Evolutionary conservation across 2,329 filamentous ascomycete genomes (phyloP).

Genomic region (Allantophomopsis lycopodina): DNA sequence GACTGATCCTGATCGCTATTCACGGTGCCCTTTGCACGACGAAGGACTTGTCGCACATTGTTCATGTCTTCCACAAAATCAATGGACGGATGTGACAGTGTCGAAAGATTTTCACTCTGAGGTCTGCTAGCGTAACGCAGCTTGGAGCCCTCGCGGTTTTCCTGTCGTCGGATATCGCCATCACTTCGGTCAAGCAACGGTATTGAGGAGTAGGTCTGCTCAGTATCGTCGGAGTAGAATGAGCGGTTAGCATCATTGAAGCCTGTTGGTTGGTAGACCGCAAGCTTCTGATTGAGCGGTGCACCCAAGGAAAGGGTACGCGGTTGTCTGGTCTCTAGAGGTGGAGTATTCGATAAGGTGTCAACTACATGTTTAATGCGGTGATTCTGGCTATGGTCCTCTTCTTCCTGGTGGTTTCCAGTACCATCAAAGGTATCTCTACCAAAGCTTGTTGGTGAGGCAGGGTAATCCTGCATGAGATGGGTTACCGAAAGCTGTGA

Average conservation of each 20-base stretch:
- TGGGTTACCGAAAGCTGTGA: slow-evolving; percentile 11
- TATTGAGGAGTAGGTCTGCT: slow-evolving; percentile 63
- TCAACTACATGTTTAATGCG: no score
- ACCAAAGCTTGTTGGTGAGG: slow-evolving; percentile 14
- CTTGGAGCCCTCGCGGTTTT: slow-evolving; percentile 32
- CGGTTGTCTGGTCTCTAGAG: no score
- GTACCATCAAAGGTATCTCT: slow-evolving; percentile 7
- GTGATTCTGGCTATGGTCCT: slow-evolving; percentile 31
- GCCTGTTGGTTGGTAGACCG: slow-evolving; percentile 14
- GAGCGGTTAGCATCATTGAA: slow-evolving; percentile 11
- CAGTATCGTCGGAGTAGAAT: slow-evolving; percentile 46
- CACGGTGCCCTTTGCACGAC: slow-evolving; percentile 7
- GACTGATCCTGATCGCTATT: slow-evolving; percentile 19
- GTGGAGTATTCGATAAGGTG: no score
- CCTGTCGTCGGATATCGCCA: slow-evolving; percentile 28
- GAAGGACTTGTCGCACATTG: slow-evolving; percentile 23
- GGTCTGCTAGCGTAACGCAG: slow-evolving; percentile 31
- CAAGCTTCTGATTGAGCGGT: slow-evolving; percentile 9
- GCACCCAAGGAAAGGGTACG: no score
- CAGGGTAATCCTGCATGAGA: slow-evolving; percentile 4
- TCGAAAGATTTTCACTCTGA: slow-evolving; percentile 11
- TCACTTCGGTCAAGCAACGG: slow-evolving; percentile 60
- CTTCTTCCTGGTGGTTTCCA: slow-evolving; percentile 7
- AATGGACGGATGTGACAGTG: slow-evolving; percentile 30
- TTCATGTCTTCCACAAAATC: slow-evolving; percentile 39